phyloP scores from a whole-genome alignment of 306 rosid species.

The Medicago ruthenica region DNA sequence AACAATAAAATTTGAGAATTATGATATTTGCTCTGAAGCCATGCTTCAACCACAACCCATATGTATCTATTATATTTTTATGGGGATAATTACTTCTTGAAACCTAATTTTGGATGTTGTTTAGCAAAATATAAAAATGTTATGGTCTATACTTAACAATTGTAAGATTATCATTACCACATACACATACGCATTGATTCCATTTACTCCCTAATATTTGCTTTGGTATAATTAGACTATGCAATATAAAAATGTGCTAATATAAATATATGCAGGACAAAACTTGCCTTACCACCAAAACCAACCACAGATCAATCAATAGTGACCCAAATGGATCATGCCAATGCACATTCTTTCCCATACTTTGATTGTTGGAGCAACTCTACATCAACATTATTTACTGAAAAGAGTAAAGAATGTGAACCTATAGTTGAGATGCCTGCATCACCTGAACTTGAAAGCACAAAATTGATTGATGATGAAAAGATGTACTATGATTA shows the following conservation, averaged over 20 bases:
- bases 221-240: not conserved
- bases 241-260: not conserved
- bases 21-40: too few species aligned
- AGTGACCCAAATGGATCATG: not conserved
- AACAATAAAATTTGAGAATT: too few species aligned
- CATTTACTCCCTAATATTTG: not conserved
- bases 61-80: too few species aligned
- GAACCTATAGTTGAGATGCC: constrained; percentile 70
- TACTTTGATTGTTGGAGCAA: not conserved
- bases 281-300: constrained; percentile 46
- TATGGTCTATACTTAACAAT: not conserved
- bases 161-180: not conserved
- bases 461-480: not conserved
- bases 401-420: not conserved
- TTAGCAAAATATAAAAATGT: too few species aligned
- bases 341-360: not conserved
- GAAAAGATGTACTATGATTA: constrained; percentile 32
- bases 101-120: too few species aligned
- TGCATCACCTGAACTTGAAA: constrained; percentile 45
- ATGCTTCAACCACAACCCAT: too few species aligned
- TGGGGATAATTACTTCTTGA: too few species aligned
- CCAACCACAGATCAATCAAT: not conserved
- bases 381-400: not conserved
- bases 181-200: not conserved
- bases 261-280: constrained; percentile 46